Base-by-base conservation (phyloP, 208 protist genomes). In the Giardia muris region DNA sequence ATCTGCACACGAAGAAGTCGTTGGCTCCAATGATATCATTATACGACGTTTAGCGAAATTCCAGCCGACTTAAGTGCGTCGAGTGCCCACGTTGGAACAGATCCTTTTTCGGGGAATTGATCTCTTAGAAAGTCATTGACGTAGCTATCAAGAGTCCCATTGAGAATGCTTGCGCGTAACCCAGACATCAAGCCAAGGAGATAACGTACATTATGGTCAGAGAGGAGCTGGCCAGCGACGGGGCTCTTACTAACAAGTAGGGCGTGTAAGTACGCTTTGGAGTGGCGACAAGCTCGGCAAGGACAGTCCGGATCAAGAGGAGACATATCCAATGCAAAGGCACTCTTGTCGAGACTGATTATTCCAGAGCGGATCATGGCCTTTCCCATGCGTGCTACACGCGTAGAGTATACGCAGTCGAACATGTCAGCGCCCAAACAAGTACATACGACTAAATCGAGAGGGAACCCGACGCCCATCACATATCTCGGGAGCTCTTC, bases 381-480 rank as follows among this genome's bases (percentile, higher is more conserved):
- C 0, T 96, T 97, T 45, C 97, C 97, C 93, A 98, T 98, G 86
- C 97, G 94, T 2, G 97, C 98, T 0, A 98, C 99, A 45, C 98
- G 94, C 87, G 97, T 98, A 1, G 98, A 97, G 92, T 97, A 99
- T n/a, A 99, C 98, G 94, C 98, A 99, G 94, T 99, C 98, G 92
- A 99, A 99, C 98, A 99, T 99, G 94, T 99, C 98, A 19, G 99
- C 98, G 43, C 98, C 98, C 10, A 99, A 95, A 0, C 97, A 97
- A 4, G 97, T 96, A 93, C 98, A 99, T 30, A 99, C 97, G 0
- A 99, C 96, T 46, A 99, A 96, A 95, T 99, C 98, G 44, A 98
- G 95, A 22, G 98, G 97, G 93, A 98, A 99, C n/a, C 96, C 96
- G 1, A 99, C 98, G 87, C 98, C 98, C 98, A 99, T 99, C 86